A percentile compares a stretch with the other conserved stretches of the same genome.
These are phyloP conservation scores for Allomyces javanicus DNA, from an alignment of 192 early-diverging fungal genomes.

Conservation along the genomic window DNA sequence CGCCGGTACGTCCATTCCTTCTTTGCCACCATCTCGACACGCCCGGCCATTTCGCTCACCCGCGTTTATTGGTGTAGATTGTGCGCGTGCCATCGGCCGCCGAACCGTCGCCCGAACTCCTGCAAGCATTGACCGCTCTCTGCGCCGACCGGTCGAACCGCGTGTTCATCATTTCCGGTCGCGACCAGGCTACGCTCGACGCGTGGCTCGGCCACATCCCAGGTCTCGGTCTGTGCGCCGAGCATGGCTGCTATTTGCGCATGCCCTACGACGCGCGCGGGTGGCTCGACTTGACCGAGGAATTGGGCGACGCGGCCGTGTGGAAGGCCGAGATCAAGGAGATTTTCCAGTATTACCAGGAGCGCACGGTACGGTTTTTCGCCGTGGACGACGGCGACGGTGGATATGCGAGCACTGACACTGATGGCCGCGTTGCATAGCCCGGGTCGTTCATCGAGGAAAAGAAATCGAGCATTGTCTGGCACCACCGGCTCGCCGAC, in stretches of 20 bases:
- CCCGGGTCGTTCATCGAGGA: constrained; percentile 83
- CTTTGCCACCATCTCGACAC: too few species aligned
- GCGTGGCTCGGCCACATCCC: constrained; percentile 61
- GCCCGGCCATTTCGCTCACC: too few species aligned
- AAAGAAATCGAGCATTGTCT: constrained; percentile 80
- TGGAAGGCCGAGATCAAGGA: too few species aligned
- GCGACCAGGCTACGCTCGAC: constrained; percentile 66
- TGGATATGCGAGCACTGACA: too few species aligned
- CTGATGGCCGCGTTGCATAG: too few species aligned
- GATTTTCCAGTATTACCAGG: too few species aligned
- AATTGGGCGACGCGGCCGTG: constrained; percentile 11
- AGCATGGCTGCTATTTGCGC: constrained; percentile 87
- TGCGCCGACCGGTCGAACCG: constrained; percentile 59
- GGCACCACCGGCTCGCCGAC: constrained; percentile 92
- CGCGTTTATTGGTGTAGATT: too few species aligned
- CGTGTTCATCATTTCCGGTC: constrained; percentile 81
- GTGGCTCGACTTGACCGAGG: constrained; percentile 33
- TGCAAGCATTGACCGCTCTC: constrained; percentile 45
- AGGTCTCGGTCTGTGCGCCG: constrained; percentile 68
- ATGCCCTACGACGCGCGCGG: constrained; percentile 36
- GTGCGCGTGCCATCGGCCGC: background rate
- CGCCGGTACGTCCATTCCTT: background rate
- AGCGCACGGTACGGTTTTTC: too few species aligned
- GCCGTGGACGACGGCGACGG: too few species aligned
- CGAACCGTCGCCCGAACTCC: constrained; percentile 24